phyloP scores from a whole-genome alignment of 2,329 filamentous ascomycete species.

The Botrytis elliptica region DNA sequence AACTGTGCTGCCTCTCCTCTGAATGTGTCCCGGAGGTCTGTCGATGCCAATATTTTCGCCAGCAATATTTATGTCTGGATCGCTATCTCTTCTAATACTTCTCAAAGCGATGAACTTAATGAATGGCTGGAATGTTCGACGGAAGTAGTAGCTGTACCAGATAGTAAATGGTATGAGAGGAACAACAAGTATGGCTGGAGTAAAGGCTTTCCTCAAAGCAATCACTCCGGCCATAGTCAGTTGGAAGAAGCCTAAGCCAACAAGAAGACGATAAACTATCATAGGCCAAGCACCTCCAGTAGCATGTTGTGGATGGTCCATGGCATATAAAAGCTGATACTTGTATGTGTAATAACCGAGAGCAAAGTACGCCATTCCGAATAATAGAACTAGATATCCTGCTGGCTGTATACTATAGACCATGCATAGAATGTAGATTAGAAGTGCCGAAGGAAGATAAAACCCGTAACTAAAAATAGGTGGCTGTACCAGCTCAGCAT shows the following conservation, averaged over 20 bases:
- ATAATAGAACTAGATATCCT: slow-evolving; percentile 77
- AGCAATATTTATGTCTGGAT: slow-evolving; percentile 46
- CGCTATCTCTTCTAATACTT: slow-evolving; percentile 70
- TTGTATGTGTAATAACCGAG: slow-evolving; percentile 91
- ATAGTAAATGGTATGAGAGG: slow-evolving; percentile 78
- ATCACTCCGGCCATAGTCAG: slow-evolving; percentile 86
- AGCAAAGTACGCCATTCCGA: slow-evolving; percentile 79
- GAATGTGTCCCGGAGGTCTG: slow-evolving; percentile 30
- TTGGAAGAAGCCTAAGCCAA: slow-evolving; percentile 87
- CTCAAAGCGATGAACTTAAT: slow-evolving; percentile 90
- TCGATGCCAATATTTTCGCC: slow-evolving; percentile 41
- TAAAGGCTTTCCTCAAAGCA: slow-evolving; percentile 70
- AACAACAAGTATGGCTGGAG: slow-evolving; percentile 67
- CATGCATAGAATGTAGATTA: slow-evolving; percentile 92
- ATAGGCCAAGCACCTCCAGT: slow-evolving; percentile 95
- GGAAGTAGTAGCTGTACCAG: slow-evolving; percentile 87
- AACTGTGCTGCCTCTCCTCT: slow-evolving; percentile 54
- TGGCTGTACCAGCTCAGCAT: slow-evolving; percentile 75
- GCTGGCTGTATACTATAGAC: slow-evolving; percentile 86
- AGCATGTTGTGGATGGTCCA: slow-evolving; percentile 94
- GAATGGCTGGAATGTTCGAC: slow-evolving; percentile 77
- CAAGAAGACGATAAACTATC: slow-evolving; percentile 87
- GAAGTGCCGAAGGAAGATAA: slow-evolving; percentile 85
- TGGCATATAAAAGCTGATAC: slow-evolving; percentile 95
- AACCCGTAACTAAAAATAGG: slow-evolving; percentile 94